Conservation (phyloP, 306 rosid genomes). For the Macrotyloma uniflorum region DNA sequence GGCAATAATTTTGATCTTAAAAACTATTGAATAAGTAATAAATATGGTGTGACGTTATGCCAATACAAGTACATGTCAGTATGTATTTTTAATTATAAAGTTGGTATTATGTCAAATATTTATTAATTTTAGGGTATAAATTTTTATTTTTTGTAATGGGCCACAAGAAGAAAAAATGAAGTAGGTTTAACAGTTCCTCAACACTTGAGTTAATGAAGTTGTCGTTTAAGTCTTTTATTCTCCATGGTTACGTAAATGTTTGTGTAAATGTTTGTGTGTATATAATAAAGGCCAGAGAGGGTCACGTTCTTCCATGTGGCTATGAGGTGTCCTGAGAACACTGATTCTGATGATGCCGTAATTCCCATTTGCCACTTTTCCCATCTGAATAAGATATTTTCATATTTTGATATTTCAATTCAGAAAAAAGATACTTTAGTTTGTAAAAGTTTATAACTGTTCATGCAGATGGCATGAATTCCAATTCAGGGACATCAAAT, state of each 20-base stretch:
- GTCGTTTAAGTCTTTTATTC: neutral
- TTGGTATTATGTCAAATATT: neutral
- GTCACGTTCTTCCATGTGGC: conserved; percentile 21
- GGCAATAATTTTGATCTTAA: neutral
- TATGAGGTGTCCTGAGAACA: conserved; percentile 33
- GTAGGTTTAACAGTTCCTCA: neutral
- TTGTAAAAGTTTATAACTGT: neutral
- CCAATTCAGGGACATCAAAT: conserved; percentile 12
- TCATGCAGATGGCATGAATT: neutral
- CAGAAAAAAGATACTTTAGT: neutral
- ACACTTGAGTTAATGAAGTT: neutral
- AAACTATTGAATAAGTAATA: neutral
- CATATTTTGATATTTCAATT: conserved; percentile 15
- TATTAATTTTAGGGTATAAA: neutral
- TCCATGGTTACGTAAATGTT: neutral
- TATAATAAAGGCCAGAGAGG: neutral
- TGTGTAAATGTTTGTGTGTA: too few species aligned
- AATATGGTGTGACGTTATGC: neutral
- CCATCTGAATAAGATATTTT: neutral
- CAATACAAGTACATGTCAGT: neutral
- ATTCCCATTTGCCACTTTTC: neutral
- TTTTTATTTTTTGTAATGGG: conserved; percentile 2
- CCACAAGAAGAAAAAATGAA: neutral
- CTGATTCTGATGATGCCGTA: neutral
- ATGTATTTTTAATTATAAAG: neutral